phyloP scores from a whole-genome alignment of 495 filamentous ascomycete genomes.

The Penicillium subrubescens region DNA sequence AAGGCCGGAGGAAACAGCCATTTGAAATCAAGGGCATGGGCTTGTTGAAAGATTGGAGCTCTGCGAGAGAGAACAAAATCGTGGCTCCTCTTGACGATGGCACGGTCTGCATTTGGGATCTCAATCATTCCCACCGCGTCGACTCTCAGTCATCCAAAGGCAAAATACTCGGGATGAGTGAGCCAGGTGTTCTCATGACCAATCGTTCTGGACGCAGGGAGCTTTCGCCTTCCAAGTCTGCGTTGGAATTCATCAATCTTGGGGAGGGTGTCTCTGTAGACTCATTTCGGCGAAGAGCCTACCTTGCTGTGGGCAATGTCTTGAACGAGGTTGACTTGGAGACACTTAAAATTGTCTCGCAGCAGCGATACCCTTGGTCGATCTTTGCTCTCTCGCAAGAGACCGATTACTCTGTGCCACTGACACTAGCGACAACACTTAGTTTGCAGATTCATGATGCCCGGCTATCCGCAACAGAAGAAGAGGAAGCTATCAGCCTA shows the following conservation, averaged over 20 bases:
- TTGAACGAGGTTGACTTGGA: slow-evolving; percentile 84
- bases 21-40: slow-evolving; percentile 65
- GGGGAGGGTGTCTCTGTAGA: slow-evolving; percentile 86
- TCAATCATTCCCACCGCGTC: slow-evolving; percentile 58
- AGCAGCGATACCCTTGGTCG: slow-evolving; percentile 76
- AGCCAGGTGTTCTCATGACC: slow-evolving; percentile 61
- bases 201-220: slow-evolving; percentile 47
- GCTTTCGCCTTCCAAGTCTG: slow-evolving; percentile 41
- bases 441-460: slow-evolving; percentile 86
- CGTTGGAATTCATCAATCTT: slow-evolving; percentile 65
- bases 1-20: slow-evolving; percentile 43
- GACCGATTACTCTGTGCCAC: slow-evolving; percentile 63
- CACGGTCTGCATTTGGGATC: slow-evolving; percentile 82
- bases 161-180: slow-evolving; percentile 63
- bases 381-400: slow-evolving; percentile 84
- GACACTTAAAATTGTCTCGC: slow-evolving; percentile 70
- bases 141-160: slow-evolving; percentile 53
- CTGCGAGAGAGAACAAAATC: slow-evolving; percentile 54
- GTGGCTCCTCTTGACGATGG: slow-evolving; percentile 85
- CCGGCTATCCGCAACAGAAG: slow-evolving; percentile 49
- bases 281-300: slow-evolving; percentile 67
- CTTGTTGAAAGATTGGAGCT: slow-evolving; percentile 55
- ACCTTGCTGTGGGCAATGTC: slow-evolving; percentile 73
- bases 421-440: slow-evolving; percentile 83
- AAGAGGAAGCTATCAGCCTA: slow-evolving; percentile 45